Percentiles rank a stretch among this genome's conserved stretches.
Evolutionary conservation across 192 early-diverging fungal genomes (phyloP).

Genomic region (Anaeromyces robustus): DNA sequence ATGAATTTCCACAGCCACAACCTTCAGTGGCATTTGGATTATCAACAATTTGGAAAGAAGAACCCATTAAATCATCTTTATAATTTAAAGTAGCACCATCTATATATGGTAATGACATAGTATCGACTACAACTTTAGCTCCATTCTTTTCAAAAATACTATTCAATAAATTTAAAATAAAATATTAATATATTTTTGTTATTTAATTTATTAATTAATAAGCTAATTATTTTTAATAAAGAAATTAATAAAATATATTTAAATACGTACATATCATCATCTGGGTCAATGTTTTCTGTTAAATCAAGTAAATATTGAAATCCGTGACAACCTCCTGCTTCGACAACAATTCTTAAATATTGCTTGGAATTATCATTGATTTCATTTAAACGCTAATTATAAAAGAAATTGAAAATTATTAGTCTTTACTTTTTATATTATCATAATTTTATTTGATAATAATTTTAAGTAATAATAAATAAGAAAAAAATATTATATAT

Average conservation of each 20-base stretch:
- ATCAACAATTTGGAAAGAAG: constrained; percentile 53
- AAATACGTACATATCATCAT: constrained; percentile 46
- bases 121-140: constrained; percentile 55
- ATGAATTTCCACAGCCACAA: constrained; percentile 55
- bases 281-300: constrained; percentile 31
- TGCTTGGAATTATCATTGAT: constrained; percentile 26
- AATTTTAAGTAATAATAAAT: too few species aligned
- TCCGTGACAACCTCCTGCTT: constrained; percentile 76
- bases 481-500: too few species aligned
- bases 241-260: too few species aligned
- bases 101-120: constrained; percentile 53
- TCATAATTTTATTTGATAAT: too few species aligned
- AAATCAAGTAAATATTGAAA: constrained; percentile 72
- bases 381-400: background rate
- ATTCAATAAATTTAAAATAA: background rate
- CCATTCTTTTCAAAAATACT: constrained; percentile 54
- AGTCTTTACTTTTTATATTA: too few species aligned
- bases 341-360: constrained; percentile 53
- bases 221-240: too few species aligned
- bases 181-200: background rate
- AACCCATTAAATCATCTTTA: constrained; percentile 65
- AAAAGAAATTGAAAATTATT: too few species aligned
- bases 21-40: constrained; percentile 58
- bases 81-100: constrained; percentile 61
- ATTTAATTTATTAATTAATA: too few species aligned